Base-by-base conservation (phyloP, 2,329 filamentous ascomycete species). In the Phaeoacremonium minimum region DNA sequence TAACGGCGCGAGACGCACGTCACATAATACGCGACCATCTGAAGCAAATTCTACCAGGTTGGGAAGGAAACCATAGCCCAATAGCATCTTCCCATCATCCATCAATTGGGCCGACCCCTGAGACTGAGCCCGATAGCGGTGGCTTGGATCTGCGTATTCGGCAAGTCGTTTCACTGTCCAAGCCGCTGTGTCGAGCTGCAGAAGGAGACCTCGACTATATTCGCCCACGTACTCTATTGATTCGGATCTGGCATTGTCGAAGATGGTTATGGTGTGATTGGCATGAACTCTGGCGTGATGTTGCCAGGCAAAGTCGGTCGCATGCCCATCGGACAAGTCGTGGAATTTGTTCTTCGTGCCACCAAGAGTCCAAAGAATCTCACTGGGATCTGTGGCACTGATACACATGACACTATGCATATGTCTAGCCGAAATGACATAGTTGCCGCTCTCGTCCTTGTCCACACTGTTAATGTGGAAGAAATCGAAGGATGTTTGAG, bases 391-490 rank as follows among this genome's bases (percentile, higher is more conserved):
- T 4, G 38, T 39, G 26, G 50, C 49, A 33, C 48, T 40, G 37
- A 65, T 46, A 32, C 58, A 55, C 15, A 46, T 40, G 9, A 64
- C 33, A 1, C 42, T 42, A n/a, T 48, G 53, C 1, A 55, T 49
- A 34, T 63, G 55, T 1, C 61, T 55, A 7, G 46, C 50, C 0
- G 61, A 64, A 16, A 64, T 38, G 36, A 65, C 46, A 38, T 63
- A 64, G 40, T 64, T 56, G 16, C 60, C 62, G 6, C 50, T 49
- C 4, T 37, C 38, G 11, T 55, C 55, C 43, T 60, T 55, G 36
- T 53, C 48, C 12, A 61, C 40, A 20, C 57, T 60, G 46, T 63
- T 64, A 38, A 64, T 50, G 43, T 65, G 61, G 38, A 59, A 61
- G 35, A 55, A 63, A 44, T 64, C 62, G 36, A 57, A 64, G 17